Percentiles rank a stretch among this genome's conserved stretches.
Evolutionary conservation across 371 early-diverging fungal genomes (phyloP).

Genomic region (Mortierella sp.): DNA sequence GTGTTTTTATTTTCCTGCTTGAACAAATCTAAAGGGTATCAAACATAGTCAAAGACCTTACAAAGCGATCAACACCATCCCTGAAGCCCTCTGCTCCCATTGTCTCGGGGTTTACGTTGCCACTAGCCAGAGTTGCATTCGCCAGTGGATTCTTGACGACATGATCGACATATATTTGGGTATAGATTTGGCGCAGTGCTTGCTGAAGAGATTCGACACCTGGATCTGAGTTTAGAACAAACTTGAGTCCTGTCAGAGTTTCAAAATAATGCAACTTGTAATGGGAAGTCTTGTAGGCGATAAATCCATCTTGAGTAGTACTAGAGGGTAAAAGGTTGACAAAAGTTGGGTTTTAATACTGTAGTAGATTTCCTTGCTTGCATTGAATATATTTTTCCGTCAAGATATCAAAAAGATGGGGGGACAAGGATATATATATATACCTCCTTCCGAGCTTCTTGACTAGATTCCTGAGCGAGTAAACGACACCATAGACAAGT

Average conservation of each 20-base stretch:
- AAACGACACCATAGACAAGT: constrained; percentile 93
- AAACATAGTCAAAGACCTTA: constrained; percentile 75
- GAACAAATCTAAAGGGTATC: constrained; percentile 47
- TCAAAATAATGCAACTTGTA: constrained; percentile 94
- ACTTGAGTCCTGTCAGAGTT: constrained; percentile 87
- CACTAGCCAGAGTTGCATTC: constrained; percentile 13
- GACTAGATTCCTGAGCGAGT: constrained; percentile 89
- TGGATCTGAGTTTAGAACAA: constrained; percentile 90
- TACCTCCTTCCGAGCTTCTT: constrained; percentile 74
- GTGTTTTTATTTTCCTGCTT: neutral
- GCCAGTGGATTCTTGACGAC: constrained; percentile 85
- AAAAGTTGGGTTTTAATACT: neutral
- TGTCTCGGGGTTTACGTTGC: constrained; percentile 62
- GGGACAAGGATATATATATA: neutral
- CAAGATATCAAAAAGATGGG: neutral
- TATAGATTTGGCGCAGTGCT: constrained; percentile 84
- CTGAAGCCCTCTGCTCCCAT: constrained; percentile 80
- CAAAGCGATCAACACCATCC: constrained; percentile 74
- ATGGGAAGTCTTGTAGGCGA: constrained; percentile 83
- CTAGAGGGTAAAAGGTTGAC: neutral
- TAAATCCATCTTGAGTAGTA: constrained; percentile 76
- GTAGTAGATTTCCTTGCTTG: neutral
- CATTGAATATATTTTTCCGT: neutral
- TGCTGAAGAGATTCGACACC: constrained; percentile 73
- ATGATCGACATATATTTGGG: constrained; percentile 91